Percentiles rank a stretch among this genome's conserved stretches.
These are phyloP conservation scores for Penicillium robsamsonii DNA, from an alignment of 495 filamentous ascomycete species.

Conservation along the genomic window DNA sequence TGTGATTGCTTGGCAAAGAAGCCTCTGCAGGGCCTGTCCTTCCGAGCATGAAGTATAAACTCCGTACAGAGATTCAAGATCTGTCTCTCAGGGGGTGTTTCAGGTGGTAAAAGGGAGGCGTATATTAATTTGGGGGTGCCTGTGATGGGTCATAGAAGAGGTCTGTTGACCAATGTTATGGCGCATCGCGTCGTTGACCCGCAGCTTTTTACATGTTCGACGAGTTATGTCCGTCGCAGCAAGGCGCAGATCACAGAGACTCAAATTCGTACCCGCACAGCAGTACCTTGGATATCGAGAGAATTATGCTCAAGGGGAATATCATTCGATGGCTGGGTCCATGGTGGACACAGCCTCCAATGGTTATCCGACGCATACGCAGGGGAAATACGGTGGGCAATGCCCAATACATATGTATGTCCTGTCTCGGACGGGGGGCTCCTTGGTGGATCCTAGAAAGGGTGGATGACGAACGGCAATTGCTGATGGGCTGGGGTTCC, in stretches of 20 bases:
- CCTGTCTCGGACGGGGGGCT: constrained; percentile 17
- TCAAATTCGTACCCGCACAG: constrained; percentile 10
- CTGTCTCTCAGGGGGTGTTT: constrained; percentile 1
- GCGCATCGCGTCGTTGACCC: constrained; percentile 24
- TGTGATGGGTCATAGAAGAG: constrained; percentile 19
- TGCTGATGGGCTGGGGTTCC: constrained; percentile 13
- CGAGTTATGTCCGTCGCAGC: constrained; percentile 20
- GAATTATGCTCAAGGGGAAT: not conserved
- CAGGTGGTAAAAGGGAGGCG: constrained; percentile 8
- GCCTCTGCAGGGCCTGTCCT: not conserved
- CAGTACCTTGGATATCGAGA: not conserved
- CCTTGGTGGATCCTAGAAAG: constrained; percentile 18
- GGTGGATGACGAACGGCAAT: constrained; percentile 23
- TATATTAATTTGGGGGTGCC: constrained; percentile 5
- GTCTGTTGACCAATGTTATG: constrained; percentile 18
- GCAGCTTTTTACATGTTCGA: constrained; percentile 18
- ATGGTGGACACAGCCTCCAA: not conserved
- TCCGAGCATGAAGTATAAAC: not conserved
- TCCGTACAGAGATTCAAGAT: not conserved
- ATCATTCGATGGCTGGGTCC: not conserved
- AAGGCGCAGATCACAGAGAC: constrained; percentile 10
- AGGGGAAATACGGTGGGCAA: constrained; percentile 7
- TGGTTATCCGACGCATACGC: not conserved
- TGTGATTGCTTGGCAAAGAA: constrained; percentile 2
- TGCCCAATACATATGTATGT: constrained; percentile 1